Percentiles rank a stretch among this genome's conserved stretches.
Evolutionary conservation across 2,329 filamentous ascomycete genomes (phyloP).

Genomic region (Botryotinia narcissicola): DNA sequence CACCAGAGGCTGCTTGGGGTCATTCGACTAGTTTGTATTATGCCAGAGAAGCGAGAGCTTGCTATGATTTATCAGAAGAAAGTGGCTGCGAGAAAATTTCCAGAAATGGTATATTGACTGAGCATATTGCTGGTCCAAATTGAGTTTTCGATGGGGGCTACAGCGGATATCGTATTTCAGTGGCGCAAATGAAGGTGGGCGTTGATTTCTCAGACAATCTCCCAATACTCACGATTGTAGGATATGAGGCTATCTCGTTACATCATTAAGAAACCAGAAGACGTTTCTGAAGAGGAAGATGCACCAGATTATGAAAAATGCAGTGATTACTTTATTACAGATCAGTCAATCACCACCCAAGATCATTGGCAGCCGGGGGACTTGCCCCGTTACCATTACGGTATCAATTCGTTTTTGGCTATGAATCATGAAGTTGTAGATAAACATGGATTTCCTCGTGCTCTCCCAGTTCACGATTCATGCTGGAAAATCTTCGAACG

Average conservation of each 20-base stretch:
- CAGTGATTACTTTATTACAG: conserved; percentile 21
- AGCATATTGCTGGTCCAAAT: conserved; percentile 6
- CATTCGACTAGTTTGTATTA: not conserved
- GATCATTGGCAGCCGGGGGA: not conserved
- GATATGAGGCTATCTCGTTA: conserved; percentile 18
- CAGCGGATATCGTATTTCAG: not conserved
- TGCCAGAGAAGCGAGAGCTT: not conserved
- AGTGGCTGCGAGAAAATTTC: not conserved
- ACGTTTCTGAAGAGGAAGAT: conserved; percentile 4
- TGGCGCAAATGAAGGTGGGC: not conserved
- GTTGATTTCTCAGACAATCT: not conserved
- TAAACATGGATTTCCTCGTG: not conserved
- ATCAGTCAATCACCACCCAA: conserved; percentile 10
- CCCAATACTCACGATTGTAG: not conserved
- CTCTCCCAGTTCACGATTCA: conserved; percentile 21
- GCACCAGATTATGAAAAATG: conserved; percentile 18
- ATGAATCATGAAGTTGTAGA: conserved; percentile 6
- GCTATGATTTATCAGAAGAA: not conserved
- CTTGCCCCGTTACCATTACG: conserved; percentile 9
- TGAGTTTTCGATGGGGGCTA: not conserved
- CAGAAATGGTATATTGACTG: not conserved
- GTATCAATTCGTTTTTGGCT: not conserved
- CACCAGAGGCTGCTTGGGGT: not conserved
- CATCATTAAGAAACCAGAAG: conserved; percentile 18
- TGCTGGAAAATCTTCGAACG: conserved; percentile 27